Base-by-base conservation (phyloP, 129 eudicot genomes). In the Dittrichia graveolens region DNA sequence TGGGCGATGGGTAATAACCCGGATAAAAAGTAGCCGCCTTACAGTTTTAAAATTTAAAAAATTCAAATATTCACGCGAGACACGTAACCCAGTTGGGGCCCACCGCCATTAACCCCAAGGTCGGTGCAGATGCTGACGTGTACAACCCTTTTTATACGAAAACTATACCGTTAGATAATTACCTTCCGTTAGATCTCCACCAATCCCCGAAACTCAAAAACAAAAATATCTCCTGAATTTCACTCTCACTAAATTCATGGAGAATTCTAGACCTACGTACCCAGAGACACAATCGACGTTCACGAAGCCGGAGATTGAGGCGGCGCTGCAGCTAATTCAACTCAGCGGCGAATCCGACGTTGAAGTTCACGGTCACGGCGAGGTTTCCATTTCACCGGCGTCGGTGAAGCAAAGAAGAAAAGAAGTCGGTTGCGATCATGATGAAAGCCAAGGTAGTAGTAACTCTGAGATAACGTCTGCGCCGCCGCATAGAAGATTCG, bases 261-360 rank as follows among this genome's bases (percentile, higher is more conserved):
- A 74, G 13, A 35, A 50, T 10, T 63, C 71, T 4, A 50, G 71
- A 24, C 71, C 77, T 34, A 79, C 85, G 8, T 41, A 83, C 35
- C 61, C 62, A n/a, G 88, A 83, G 40, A 63, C 31, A 24, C 31
- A 24, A 24, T 24, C 31, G 31, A 24, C 31, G 31, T 74, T 80
- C 41, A 79, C 85, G 8, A 41, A 83, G 40, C 61, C 62, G 18
- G 88, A 83, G 40, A 63, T 83, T 39, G 80, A 86, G 61, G 91
- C 86, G 3, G 91, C 82, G 41, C 47, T 80, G 71, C 84, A 73
- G 68, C 77, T 86, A 35, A 83, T 83, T 48, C 88, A 83, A 71
- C 85, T 86, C 68, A 74, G 91, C 75, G 65, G 82, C 39, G 74
- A 75, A 34, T 86, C 80, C 34, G 82, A 81, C 60, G 71, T 14